Conservation (phyloP, 2,329 filamentous ascomycete genomes). For the Purpureocillium takamizusanense region DNA sequence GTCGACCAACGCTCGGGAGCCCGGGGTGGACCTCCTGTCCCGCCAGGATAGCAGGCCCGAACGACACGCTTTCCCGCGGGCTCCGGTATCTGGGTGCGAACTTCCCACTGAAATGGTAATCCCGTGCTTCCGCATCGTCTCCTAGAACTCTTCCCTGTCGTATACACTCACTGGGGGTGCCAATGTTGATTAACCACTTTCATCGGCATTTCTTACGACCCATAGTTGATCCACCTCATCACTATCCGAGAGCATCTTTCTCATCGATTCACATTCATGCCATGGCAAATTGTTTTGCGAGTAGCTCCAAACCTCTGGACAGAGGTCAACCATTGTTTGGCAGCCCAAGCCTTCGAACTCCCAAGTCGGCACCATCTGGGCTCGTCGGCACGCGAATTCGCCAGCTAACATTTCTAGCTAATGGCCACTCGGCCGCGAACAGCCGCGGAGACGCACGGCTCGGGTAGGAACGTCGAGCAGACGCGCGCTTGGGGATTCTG, state of each 20-base stretch:
- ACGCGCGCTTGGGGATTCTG: conserved; percentile 14
- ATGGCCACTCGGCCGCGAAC: conserved; percentile 2
- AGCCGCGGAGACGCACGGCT: conserved; percentile 15
- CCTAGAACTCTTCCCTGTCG: no score
- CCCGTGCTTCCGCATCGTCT: no score
- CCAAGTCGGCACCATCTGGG: conserved; percentile 12
- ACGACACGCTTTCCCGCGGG: no score
- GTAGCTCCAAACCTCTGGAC: conserved; percentile 4
- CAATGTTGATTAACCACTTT: no score
- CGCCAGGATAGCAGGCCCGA: no score
- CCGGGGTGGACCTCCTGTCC: no score
- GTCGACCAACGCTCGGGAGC: no score
- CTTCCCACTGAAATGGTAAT: no score
- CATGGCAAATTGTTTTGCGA: conserved; percentile 8
- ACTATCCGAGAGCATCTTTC: neutral
- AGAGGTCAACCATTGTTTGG: conserved; percentile 3
- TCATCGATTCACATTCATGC: neutral
- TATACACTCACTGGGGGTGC: no score
- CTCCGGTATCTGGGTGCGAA: no score
- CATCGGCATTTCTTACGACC: neutral
- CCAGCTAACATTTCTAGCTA: conserved; percentile 14
- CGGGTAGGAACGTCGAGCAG: conserved; percentile 17
- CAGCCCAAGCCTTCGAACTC: conserved; percentile 6
- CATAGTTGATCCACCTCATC: neutral
- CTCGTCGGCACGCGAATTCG: conserved; percentile 19